A percentile compares a stretch with the other conserved stretches of the same genome.
Evolutionary conservation across 768 basidiomycete genomes (phyloP).

Genomic region (Chalciporus pseudorubinellus): DNA sequence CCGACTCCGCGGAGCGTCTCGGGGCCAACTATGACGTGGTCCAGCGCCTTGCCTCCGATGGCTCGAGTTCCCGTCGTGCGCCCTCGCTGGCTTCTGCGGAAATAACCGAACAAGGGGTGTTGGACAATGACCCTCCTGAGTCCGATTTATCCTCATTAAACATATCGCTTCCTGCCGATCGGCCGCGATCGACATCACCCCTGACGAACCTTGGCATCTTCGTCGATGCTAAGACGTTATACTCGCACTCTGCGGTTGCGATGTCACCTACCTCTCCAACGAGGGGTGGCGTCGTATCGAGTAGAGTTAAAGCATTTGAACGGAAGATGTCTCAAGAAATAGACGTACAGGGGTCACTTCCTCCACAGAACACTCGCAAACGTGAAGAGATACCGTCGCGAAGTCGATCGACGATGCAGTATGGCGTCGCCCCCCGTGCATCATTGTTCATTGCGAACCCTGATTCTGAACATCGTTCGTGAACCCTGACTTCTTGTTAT

Average conservation of each 20-base stretch:
- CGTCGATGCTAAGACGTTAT: not conserved
- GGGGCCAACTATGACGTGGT: slow-evolving; percentile 69
- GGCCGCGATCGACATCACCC: slow-evolving; percentile 13
- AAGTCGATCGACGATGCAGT: slow-evolving; percentile 45
- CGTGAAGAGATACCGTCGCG: slow-evolving; percentile 42
- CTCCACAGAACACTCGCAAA: slow-evolving; percentile 40
- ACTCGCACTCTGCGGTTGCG: slow-evolving; percentile 3
- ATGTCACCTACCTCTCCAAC: not conserved
- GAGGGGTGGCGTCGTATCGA: slow-evolving; percentile 38
- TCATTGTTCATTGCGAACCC: slow-evolving; percentile 77
- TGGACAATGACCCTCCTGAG: slow-evolving; percentile 6
- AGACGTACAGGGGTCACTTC: slow-evolving; percentile 35
- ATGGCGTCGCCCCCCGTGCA: slow-evolving; percentile 62
- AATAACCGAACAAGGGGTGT: slow-evolving; percentile 18
- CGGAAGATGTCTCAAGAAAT: slow-evolving; percentile 55
- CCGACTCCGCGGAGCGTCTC: slow-evolving; percentile 64
- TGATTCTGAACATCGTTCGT: slow-evolving; percentile 16
- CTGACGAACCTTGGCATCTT: slow-evolving; percentile 1
- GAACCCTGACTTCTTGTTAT: slow-evolving; percentile 3
- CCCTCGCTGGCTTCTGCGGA: slow-evolving; percentile 26
- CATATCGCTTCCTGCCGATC: slow-evolving; percentile 13
- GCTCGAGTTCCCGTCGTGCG: slow-evolving; percentile 23
- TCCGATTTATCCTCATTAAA: slow-evolving; percentile 12
- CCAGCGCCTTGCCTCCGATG: slow-evolving; percentile 43
- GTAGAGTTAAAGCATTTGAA: slow-evolving; percentile 58